Percentiles rank a stretch among this genome's conserved stretches.
Conservation (phyloP, 179 eudicot species). For the Corrigiola litoralis region DNA sequence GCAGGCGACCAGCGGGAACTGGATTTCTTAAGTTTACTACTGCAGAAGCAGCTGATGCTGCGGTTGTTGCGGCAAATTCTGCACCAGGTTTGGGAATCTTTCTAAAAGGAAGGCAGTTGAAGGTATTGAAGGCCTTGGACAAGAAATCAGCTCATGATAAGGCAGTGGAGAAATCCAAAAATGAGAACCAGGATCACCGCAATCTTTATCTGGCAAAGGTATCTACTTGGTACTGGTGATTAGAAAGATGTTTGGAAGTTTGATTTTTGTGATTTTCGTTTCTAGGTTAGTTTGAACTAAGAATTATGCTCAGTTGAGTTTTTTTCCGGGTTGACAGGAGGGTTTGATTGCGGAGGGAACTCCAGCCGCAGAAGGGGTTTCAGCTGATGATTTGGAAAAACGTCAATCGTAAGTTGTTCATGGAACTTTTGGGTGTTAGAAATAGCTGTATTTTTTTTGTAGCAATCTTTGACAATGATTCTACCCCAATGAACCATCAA, state of each 20-base stretch:
- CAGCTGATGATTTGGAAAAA: slow-evolving; percentile 70
- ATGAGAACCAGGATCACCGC: slow-evolving; percentile 76
- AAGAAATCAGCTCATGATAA: slow-evolving; percentile 78
- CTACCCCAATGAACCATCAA: too few species aligned
- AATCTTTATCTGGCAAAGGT: slow-evolving; percentile 93
- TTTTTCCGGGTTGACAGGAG: slow-evolving; percentile 46
- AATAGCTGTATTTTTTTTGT: not conserved
- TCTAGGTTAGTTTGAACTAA: not conserved
- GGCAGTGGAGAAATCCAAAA: slow-evolving; percentile 64
- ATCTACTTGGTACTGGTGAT: not conserved
- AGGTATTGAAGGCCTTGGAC: slow-evolving; percentile 80
- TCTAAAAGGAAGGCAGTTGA: slow-evolving; percentile 78
- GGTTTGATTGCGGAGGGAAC: slow-evolving; percentile 90
- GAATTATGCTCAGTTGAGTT: not conserved
- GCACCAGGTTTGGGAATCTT: slow-evolving; percentile 71
- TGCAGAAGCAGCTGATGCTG: slow-evolving; percentile 60
- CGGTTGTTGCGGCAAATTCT: slow-evolving; percentile 64
- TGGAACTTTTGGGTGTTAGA: not conserved
- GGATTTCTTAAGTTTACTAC: slow-evolving; percentile 80
- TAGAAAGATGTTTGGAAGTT: not conserved
- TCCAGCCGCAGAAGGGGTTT: slow-evolving; percentile 95
- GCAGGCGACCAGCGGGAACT: slow-evolving; percentile 90
- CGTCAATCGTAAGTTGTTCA: slow-evolving; percentile 66
- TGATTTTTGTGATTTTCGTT: not conserved
- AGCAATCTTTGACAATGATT: too few species aligned